Base-by-base conservation (phyloP, 2,329 filamentous ascomycete genomes). In the Claviceps purpurea region DNA sequence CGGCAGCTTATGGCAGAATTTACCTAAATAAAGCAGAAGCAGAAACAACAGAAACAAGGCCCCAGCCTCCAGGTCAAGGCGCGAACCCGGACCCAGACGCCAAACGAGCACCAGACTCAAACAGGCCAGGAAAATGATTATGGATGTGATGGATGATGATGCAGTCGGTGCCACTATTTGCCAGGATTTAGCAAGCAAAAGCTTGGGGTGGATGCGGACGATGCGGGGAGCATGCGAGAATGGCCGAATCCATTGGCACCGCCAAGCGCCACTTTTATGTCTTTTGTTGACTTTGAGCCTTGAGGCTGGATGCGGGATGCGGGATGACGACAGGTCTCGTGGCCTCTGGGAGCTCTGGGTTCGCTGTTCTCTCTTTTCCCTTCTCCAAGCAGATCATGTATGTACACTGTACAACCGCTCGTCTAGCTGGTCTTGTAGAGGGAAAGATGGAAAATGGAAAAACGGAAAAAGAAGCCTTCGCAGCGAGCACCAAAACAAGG, bases 11-110 rank as follows among this genome's bases (percentile, higher is more conserved):
- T 20, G 13, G 13, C 30, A 26, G 24, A 40, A 14, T 16, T 40
- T n/a, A 20, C 18, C 18, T 18, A 18, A 18, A 20, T 14, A 34
- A 18, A 43, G 42, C 59, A 74, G 65, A 76, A 79, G 58, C 18
- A 42, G 11, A 42, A n/a, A n/a, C n/a, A 30, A 52, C n/a, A 42
- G 10, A 42, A 34, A 52, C 41, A 34, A 46, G 20, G 37, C n/a
- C 22, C 13, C 39, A 41, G 22, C 30, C 7, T n/a, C 7, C 18
- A 13, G 20, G 5, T 22, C 18, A 22, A 40, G 37, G 22, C 20
- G 14, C 49, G 24, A 13, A 37, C n/a, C n/a, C 34, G 18, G 26
- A 13, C 40, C 20, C 34, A 34, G 46, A 47, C 38, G 13, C 30
- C 18, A 11, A 41, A 39, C 46, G n/a, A 41, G 26, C 46, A 16